Base-by-base conservation (phyloP, 345 rosid genomes). In the Passiflora organensis region DNA sequence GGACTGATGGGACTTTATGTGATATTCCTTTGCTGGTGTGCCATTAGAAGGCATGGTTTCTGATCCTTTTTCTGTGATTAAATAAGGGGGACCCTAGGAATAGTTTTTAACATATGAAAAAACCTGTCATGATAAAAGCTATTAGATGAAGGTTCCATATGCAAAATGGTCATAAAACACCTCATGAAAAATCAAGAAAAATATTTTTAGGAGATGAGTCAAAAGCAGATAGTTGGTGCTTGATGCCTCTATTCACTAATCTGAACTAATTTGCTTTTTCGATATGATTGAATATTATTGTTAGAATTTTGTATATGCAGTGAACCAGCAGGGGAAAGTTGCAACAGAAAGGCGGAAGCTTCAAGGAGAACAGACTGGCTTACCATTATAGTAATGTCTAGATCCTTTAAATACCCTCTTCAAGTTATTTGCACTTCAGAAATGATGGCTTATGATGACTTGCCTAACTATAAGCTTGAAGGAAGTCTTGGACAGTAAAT, bases 1-100 rank as follows among this genome's bases (percentile, higher is more conserved):
- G 96, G 93, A 59, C 88, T 91, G 58, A 91, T 91, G 98, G 98
- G 98, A 39, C 96, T 91, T 19, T 91, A 91, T 63, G 75, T 86
- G 38, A 84, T 88, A 36, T 91, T 83, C 68, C 78, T 91, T 22
- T 91, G 98, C 71, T 91, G 98, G 98, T 85, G 98, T 49, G 98
- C 96, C 49, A 86, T 88, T 45, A 70, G 98, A 63, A 91, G 98
- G 98, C 72, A 75, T 37, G 60, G 20, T 55, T 34, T 32, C 57
- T 46, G 59, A 22, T 17, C 34, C n/a, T 13, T 23, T 57, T 24
- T 8, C 34, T 28, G 34, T 2, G 34, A 28, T 28, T 8, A 28
- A 28, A 28, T 28, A 3, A 28, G 8, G 3, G 3, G 5, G 3
- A 28, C 34, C 8, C 8, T 28, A 2, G 34, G 34, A 8, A 2